Evolutionary conservation across 768 basidiomycete species (phyloP), one percentile per base, ranked within the genome.

Genomic region (Boletus vermiculosoides): DNA sequence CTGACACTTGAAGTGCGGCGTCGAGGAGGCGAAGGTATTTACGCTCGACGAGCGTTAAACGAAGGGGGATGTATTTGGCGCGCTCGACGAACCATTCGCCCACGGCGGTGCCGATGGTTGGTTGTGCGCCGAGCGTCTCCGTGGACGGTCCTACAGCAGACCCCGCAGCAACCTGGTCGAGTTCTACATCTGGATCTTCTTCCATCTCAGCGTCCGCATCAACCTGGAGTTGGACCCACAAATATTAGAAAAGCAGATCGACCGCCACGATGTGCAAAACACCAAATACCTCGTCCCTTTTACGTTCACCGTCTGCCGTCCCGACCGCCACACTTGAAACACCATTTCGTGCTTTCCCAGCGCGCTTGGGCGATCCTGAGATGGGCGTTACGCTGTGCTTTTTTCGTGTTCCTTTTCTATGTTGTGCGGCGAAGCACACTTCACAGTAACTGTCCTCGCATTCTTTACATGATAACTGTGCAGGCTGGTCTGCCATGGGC

Each of bases 61-160:
- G 90, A 30, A 93, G 71, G 0, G 92, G 92, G 52, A 93, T 92
- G 71, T 76, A 90, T 69, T 88, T 88, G 23, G 90, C 77, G 37
- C 92, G 84, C 60, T 92, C 88, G 51, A 92, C 75, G 73, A 91
- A 91, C 90, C 91, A 92, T 58, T 92, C 90, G 59, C 89, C 90
- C 5, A 91, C 87, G 50, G 80, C 68, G 2, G 77, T 71, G 3
- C 87, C 86, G 12, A 83, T 64, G 30, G 77, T 72, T 3, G 90
- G 88, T 64, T 89, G 86, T 1, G 80, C 76, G 40, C 80, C 78
- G 36, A 78, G 74, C 3, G 76, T 63, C 58, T 81, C 78, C 23
- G 52, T 41, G 20, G 60, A 54, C 16, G 55, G 49, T n/a, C 44
- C 45, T 2, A 41, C 64, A 50, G 55, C 68, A n/a, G 59, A 71